Evolutionary conservation across 768 basidiomycete species (phyloP).

Genomic region (Gloeopeniophorella convolvens): DNA sequence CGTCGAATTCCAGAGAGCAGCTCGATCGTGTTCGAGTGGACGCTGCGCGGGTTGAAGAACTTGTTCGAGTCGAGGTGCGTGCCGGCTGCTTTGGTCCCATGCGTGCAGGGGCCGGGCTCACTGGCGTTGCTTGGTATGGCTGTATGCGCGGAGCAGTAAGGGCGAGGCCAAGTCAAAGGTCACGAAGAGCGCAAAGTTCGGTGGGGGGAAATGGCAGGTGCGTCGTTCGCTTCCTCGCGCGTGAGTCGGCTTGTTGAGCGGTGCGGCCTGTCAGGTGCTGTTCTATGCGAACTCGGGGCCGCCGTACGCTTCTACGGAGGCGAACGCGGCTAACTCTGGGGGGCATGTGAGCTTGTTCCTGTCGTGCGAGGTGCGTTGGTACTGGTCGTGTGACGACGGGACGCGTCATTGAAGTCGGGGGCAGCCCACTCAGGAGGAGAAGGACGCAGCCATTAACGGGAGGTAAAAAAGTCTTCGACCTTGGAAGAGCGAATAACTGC

Average conservation of each 20-base stretch:
- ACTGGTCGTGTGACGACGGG: background rate
- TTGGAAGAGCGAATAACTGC: background rate
- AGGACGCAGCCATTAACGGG: conserved; percentile 54
- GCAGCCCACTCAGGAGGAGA: conserved; percentile 74
- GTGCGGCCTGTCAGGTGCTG: conserved; percentile 45
- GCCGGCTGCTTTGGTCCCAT: conserved; percentile 17
- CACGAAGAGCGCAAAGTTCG: conserved; percentile 70
- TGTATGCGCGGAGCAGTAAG: conserved; percentile 33
- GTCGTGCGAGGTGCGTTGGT: conserved; percentile 62
- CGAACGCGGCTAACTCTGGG: conserved; percentile 40
- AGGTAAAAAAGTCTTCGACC: conserved; percentile 33
- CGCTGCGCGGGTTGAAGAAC: conserved; percentile 57
- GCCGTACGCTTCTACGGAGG: conserved; percentile 18
- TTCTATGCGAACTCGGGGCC: conserved; percentile 82
- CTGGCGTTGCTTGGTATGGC: background rate
- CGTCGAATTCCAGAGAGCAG: conserved; percentile 44
- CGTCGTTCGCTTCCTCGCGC: conserved; percentile 17
- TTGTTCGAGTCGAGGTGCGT: conserved; percentile 66
- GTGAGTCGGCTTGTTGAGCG: conserved; percentile 9
- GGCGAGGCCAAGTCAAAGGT: conserved; percentile 76
- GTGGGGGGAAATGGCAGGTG: conserved; percentile 73
- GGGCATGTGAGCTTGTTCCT: conserved; percentile 72
- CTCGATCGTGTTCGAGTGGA: conserved; percentile 71
- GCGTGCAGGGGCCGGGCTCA: background rate
- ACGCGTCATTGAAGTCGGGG: background rate